A percentile compares a stretch with the other conserved stretches of the same genome.
These are phyloP conservation scores for Pseudomassariella vexata DNA, from an alignment of 2,329 filamentous ascomycete genomes.

Conservation along the genomic window DNA sequence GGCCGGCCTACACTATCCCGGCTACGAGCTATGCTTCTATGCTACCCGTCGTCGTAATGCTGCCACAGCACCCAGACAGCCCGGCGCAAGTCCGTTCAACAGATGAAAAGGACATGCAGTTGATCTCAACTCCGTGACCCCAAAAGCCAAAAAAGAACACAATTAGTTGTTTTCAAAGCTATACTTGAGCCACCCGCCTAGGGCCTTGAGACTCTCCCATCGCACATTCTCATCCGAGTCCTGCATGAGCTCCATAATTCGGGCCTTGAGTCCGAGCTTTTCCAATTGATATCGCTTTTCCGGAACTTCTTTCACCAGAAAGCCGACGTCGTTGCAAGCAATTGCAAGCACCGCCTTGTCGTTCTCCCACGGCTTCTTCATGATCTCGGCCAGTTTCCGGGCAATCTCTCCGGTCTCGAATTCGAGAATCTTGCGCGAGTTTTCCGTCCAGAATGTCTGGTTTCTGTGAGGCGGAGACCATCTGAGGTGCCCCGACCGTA, in stretches of 20 bases:
- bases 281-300: slow-evolving; percentile 77
- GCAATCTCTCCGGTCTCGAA: slow-evolving; percentile 73
- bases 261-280: slow-evolving; percentile 75
- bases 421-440: slow-evolving; percentile 81
- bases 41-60: no score
- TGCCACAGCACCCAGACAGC: no score
- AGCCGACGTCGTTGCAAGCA: slow-evolving; percentile 89
- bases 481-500: slow-evolving; percentile 78
- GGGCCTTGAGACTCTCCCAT: slow-evolving; percentile 86
- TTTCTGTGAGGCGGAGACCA: slow-evolving; percentile 92
- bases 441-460: slow-evolving; percentile 85
- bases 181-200: slow-evolving; percentile 62
- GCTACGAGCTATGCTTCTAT: no score
- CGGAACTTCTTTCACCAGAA: slow-evolving; percentile 80
- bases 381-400: slow-evolving; percentile 77
- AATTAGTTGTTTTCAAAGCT: slow-evolving; percentile 44
- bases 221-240: slow-evolving; percentile 82
- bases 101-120: no score
- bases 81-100: no score
- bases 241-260: slow-evolving; percentile 91
- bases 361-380: slow-evolving; percentile 67
- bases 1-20: no score
- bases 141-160: not conserved
- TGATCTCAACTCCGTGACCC: no score
- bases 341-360: slow-evolving; percentile 88